Conservation (phyloP, 2,329 filamentous ascomycete genomes). For the Clonostachys rhizophaga region DNA sequence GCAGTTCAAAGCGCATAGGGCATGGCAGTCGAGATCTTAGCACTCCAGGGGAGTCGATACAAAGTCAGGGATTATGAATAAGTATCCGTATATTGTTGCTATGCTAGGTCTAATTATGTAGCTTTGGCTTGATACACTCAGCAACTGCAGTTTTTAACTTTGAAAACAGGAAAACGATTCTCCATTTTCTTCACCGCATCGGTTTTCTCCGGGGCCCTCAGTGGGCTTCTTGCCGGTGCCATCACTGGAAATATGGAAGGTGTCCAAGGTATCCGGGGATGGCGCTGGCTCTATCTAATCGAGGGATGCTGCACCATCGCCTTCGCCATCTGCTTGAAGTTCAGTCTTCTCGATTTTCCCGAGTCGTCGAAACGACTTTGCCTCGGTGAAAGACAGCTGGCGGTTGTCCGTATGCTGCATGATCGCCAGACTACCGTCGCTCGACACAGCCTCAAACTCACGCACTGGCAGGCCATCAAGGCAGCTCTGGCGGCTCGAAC, state of each 20-base stretch:
- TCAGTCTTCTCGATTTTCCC: constrained; percentile 63
- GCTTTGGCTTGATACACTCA: constrained; percentile 29
- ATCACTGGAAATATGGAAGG: constrained; percentile 54
- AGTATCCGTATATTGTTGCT: no score
- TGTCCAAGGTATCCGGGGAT: constrained; percentile 45
- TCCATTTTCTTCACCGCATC: constrained; percentile 52
- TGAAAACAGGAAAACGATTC: constrained; percentile 41
- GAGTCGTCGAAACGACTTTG: constrained; percentile 57
- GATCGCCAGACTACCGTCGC: constrained; percentile 5
- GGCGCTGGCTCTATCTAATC: constrained; percentile 67
- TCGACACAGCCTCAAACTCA: constrained; percentile 9
- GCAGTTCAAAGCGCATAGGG: no score
- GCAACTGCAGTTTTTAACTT: neutral
- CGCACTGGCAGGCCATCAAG: constrained; percentile 17
- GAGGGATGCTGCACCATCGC: constrained; percentile 54
- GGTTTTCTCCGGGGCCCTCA: constrained; percentile 58
- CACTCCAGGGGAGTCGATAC: no score
- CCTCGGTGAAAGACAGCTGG: constrained; percentile 55
- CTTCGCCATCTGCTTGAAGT: constrained; percentile 49
- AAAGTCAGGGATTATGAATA: no score
- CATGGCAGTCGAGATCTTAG: no score
- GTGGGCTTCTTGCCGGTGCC: constrained; percentile 55
- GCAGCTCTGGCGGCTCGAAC: constrained; percentile 35
- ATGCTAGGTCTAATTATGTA: constrained; percentile 8
- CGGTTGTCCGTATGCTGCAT: constrained; percentile 51